Evolutionary conservation across 768 basidiomycete genomes (phyloP).

Genomic region (Pulveroboletus ravenelii): DNA sequence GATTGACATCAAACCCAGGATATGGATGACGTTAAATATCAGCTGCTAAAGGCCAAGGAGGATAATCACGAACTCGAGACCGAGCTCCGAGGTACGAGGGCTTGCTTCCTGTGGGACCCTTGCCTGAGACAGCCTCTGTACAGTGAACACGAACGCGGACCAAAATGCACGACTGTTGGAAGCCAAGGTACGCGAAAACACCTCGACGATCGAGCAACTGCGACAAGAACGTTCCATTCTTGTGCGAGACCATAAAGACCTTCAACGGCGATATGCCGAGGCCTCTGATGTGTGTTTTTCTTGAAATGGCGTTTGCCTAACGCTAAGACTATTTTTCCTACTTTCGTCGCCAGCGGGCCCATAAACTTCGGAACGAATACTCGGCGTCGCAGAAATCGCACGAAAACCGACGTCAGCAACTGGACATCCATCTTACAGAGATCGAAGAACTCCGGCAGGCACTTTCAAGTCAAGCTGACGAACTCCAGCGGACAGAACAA

Average conservation of each 20-base stretch:
- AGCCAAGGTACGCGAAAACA: slow-evolving; percentile 62
- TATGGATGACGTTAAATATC: slow-evolving; percentile 70
- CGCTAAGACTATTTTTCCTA: neutral
- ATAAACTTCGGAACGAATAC: slow-evolving; percentile 59
- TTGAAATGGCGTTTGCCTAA: neutral
- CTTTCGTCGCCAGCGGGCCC: slow-evolving; percentile 43
- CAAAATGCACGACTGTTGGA: slow-evolving; percentile 71
- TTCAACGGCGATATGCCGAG: slow-evolving; percentile 64
- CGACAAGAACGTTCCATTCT: slow-evolving; percentile 74
- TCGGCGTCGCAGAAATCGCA: slow-evolving; percentile 60
- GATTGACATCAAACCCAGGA: slow-evolving; percentile 44
- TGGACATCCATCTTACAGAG: slow-evolving; percentile 66
- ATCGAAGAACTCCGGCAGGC: slow-evolving; percentile 73
- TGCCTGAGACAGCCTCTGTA: neutral
- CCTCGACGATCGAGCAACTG: slow-evolving; percentile 65
- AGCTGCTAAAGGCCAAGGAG: slow-evolving; percentile 64
- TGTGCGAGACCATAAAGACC: slow-evolving; percentile 61
- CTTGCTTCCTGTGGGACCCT: neutral
- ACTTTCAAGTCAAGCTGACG: slow-evolving; percentile 53
- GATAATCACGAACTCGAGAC: slow-evolving; percentile 70
- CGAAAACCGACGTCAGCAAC: slow-evolving; percentile 65
- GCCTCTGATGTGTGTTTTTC: slow-evolving; percentile 54
- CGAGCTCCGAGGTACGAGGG: slow-evolving; percentile 62
- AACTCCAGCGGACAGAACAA: slow-evolving; percentile 58
- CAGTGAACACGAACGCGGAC: slow-evolving; percentile 64